These are phyloP conservation scores for Alternaria brassicicola DNA, from an alignment of 2,329 filamentous ascomycete species.

Conservation along the genomic window DNA sequence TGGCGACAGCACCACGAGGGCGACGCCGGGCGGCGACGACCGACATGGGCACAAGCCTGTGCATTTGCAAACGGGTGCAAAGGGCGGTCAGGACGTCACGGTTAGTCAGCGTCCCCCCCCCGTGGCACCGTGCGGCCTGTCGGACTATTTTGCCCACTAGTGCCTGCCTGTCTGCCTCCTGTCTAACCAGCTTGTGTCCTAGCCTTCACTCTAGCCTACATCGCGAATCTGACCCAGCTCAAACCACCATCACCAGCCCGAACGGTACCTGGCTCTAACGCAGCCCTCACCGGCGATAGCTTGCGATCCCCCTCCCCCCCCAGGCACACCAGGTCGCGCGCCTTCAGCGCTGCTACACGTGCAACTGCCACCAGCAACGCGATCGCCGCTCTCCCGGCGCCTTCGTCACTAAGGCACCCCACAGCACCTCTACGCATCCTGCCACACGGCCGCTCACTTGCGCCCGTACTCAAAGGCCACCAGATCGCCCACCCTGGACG, in stretches of 20 bases:
- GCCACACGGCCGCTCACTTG: slow-evolving; percentile 25
- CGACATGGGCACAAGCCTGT: slow-evolving; percentile 2
- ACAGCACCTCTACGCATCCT: slow-evolving; percentile 14
- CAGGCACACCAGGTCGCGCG: slow-evolving; percentile 30
- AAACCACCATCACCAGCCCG: slow-evolving; percentile 29
- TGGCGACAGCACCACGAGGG: slow-evolving; percentile 17
- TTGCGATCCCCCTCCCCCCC: too few species aligned
- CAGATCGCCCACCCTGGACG: slow-evolving; percentile 18
- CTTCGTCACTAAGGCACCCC: slow-evolving; percentile 20
- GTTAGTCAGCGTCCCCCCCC: slow-evolving; percentile 30
- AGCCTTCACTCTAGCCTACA: slow-evolving; percentile 37
- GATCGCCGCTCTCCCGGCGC: slow-evolving; percentile 26
- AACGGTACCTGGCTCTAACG: slow-evolving; percentile 38
- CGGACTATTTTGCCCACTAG: slow-evolving; percentile 29
- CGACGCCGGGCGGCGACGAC: slow-evolving; percentile 3
- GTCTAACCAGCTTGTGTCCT: slow-evolving; percentile 44
- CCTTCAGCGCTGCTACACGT: slow-evolving; percentile 42
- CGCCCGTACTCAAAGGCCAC: slow-evolving; percentile 22
- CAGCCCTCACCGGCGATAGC: slow-evolving; percentile 29
- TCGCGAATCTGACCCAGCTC: slow-evolving; percentile 46
- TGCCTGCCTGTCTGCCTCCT: slow-evolving; percentile 26
- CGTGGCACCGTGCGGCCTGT: not conserved
- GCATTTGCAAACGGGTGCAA: slow-evolving; percentile 11
- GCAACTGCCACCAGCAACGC: slow-evolving; percentile 35
- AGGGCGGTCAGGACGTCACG: slow-evolving; percentile 15